Evolutionary conservation across 2,329 filamentous ascomycete species (phyloP).

Genomic region (Paecilomyces dactylethromorphus): DNA sequence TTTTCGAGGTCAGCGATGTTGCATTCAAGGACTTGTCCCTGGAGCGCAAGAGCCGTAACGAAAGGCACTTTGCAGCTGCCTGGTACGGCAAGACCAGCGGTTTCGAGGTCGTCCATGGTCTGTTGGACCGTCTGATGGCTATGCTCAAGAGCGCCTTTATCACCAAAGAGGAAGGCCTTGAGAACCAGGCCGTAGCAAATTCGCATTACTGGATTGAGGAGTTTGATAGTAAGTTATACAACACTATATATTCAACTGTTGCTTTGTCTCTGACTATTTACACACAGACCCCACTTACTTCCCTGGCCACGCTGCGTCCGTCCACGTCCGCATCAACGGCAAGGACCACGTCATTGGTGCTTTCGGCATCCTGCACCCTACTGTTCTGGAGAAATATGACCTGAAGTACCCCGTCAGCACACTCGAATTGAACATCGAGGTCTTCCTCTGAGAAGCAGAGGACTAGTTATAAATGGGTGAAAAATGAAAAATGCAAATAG

Average conservation of each 20-base stretch:
- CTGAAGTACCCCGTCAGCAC: slow-evolving; percentile 89
- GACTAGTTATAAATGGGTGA: neutral
- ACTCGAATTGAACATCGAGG: slow-evolving; percentile 88
- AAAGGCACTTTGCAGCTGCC: slow-evolving; percentile 91
- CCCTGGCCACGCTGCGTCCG: slow-evolving; percentile 76
- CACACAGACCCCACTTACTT: slow-evolving; percentile 75
- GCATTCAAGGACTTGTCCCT: slow-evolving; percentile 77
- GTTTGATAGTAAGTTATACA: slow-evolving; percentile 56
- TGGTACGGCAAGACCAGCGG: slow-evolving; percentile 92
- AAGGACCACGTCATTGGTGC: slow-evolving; percentile 74
- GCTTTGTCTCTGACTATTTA: slow-evolving; percentile 5
- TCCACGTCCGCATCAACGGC: slow-evolving; percentile 68
- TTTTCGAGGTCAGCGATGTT: slow-evolving; percentile 87
- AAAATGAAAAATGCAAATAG: slow-evolving; percentile 3
- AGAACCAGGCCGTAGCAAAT: slow-evolving; percentile 51
- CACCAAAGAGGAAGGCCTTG: slow-evolving; percentile 64
- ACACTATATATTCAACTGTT: neutral
- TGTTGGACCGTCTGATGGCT: slow-evolving; percentile 83
- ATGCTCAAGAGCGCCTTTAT: slow-evolving; percentile 86
- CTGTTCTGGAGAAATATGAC: slow-evolving; percentile 88
- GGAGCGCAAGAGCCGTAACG: slow-evolving; percentile 85
- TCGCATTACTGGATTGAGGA: slow-evolving; percentile 91
- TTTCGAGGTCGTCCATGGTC: slow-evolving; percentile 91
- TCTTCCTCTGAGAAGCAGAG: slow-evolving; percentile 63
- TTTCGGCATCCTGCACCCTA: slow-evolving; percentile 91